A percentile compares a stretch with the other conserved stretches of the same genome.
These are phyloP conservation scores for Lepidopterella palustris DNA, from an alignment of 495 filamentous ascomycete genomes.

Conservation along the genomic window DNA sequence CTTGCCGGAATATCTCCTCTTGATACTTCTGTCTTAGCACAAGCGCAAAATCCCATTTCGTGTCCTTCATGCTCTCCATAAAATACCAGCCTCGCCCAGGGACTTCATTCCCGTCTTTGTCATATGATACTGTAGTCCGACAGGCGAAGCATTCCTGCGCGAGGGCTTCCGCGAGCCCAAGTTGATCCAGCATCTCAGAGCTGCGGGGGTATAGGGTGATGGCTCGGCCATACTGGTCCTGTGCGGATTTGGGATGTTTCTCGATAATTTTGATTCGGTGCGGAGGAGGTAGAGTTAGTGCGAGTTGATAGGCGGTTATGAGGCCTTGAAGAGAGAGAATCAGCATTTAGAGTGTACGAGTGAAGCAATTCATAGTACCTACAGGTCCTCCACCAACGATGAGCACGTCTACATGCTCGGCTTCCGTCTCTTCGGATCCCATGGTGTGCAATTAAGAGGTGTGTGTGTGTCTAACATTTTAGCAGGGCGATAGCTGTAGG, in stretches of 20 bases:
- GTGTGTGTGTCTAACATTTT: too few species aligned
- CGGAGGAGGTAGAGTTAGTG: slow-evolving; percentile 18
- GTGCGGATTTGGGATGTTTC: slow-evolving; percentile 38
- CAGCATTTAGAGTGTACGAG: not conserved
- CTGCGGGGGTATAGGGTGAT: slow-evolving; percentile 43
- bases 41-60: slow-evolving; percentile 41
- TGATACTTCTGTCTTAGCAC: slow-evolving; percentile 41
- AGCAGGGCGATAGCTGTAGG: too few species aligned
- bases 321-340: slow-evolving; percentile 31
- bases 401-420: slow-evolving; percentile 18
- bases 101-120: slow-evolving; percentile 39
- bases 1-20: slow-evolving; percentile 39
- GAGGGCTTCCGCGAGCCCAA: slow-evolving; percentile 42
- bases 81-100: slow-evolving; percentile 34
- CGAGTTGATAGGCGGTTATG: slow-evolving; percentile 42
- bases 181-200: slow-evolving; percentile 44
- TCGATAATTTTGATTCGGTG: slow-evolving; percentile 37
- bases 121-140: slow-evolving; percentile 42
- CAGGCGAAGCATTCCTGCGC: slow-evolving; percentile 49
- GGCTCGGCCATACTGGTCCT: slow-evolving; percentile 42
- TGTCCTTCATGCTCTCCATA: slow-evolving; percentile 40
- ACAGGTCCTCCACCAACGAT: slow-evolving; percentile 21
- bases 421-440: not conserved
- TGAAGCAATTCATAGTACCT: slow-evolving; percentile 2
- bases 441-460: not conserved